Evolutionary conservation across 192 early-diverging fungal species (phyloP).

Genomic region (Umbelopsis isabellina): DNA sequence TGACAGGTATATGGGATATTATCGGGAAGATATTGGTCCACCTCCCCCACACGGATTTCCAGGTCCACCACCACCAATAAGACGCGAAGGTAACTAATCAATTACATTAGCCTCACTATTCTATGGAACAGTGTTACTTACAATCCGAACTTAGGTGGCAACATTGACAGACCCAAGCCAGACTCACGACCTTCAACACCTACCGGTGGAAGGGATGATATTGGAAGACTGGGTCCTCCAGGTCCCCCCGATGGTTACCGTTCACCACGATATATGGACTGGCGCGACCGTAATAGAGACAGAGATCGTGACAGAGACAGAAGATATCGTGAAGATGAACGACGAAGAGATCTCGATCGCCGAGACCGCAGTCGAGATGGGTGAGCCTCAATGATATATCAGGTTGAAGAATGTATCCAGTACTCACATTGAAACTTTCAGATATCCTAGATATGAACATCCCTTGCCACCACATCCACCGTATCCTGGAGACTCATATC

Average conservation of each 20-base stretch:
- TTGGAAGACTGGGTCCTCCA: constrained; percentile 15
- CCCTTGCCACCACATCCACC: constrained; percentile 23
- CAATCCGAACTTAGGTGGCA: constrained; percentile 1
- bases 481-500: constrained; percentile 44
- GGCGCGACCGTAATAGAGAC: constrained; percentile 33
- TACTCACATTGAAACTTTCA: background rate
- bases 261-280: constrained; percentile 33
- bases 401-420: background rate
- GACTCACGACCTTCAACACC: constrained; percentile 4
- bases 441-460: constrained; percentile 30
- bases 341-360: constrained; percentile 40
- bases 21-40: constrained; percentile 37
- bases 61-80: constrained; percentile 25
- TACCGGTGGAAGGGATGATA: constrained; percentile 27
- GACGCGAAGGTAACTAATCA: constrained; percentile 32
- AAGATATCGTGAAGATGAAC: constrained; percentile 38
- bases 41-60: constrained; percentile 24
- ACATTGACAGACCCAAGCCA: constrained; percentile 22
- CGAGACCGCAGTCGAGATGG: constrained; percentile 27
- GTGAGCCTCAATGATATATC: background rate
- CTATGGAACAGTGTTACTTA: background rate
- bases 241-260: constrained; percentile 23
- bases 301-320: constrained; percentile 32
- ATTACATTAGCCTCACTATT: background rate
- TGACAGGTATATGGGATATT: constrained; percentile 37